Evolutionary conservation across 2,329 filamentous ascomycete species (phyloP).

Genomic region (Lecanosticta acicola): DNA sequence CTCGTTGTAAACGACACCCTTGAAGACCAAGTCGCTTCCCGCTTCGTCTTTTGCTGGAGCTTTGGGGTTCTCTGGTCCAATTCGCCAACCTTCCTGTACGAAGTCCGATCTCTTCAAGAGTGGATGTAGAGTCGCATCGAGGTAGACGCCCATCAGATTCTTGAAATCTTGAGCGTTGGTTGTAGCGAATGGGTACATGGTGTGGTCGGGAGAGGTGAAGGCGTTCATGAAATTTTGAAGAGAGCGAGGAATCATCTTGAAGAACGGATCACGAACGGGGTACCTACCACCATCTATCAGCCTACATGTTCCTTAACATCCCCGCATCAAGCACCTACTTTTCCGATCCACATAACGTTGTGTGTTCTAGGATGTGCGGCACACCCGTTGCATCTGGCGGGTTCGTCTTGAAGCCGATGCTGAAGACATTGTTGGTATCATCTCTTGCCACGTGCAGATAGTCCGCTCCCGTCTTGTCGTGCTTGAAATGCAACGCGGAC

Average conservation of each 20-base stretch:
- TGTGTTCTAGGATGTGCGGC: conserved; percentile 96
- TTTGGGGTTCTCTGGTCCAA: conserved; percentile 81
- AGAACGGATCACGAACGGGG: conserved; percentile 97
- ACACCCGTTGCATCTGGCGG: conserved; percentile 93
- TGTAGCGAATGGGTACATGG: conserved; percentile 95
- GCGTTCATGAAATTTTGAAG: conserved; percentile 99
- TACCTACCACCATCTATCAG: conserved; percentile 53
- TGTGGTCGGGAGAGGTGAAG: conserved; percentile 93
- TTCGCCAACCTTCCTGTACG: conserved; percentile 91
- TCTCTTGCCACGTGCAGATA: conserved; percentile 93
- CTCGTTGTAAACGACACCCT: conserved; percentile 97
- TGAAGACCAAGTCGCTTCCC: conserved; percentile 70
- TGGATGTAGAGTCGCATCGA: conserved; percentile 88
- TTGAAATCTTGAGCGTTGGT: conserved; percentile 93
- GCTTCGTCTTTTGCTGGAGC: conserved; percentile 40
- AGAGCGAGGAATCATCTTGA: conserved; percentile 97
- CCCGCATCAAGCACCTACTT: conserved; percentile 53
- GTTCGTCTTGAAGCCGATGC: conserved; percentile 98
- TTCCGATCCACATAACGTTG: conserved; percentile 88
- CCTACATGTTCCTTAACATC: conserved; percentile 8
- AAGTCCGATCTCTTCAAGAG: conserved; percentile 88
- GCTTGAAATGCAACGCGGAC: conserved; percentile 81
- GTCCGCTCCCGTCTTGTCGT: conserved; percentile 92
- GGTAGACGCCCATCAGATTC: conserved; percentile 93
- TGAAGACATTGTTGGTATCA: conserved; percentile 98